Conservation (phyloP, 495 filamentous ascomycete species). For the Apiosordaria backusii region DNA sequence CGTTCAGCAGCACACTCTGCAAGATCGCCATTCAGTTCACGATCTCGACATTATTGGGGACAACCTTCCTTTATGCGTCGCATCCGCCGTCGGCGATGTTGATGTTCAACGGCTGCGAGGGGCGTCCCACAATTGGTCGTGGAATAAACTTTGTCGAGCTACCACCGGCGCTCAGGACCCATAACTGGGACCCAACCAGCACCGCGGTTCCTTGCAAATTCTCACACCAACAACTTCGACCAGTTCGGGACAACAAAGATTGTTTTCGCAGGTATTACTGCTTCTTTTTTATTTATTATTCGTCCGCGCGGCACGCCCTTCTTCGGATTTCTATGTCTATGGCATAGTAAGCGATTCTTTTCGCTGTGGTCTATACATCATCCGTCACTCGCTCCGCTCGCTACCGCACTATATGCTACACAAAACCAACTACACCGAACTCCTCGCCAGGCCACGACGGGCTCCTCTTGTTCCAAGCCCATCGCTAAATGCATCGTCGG, state of each 20-base stretch:
- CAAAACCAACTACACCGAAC: slow-evolving; percentile 28
- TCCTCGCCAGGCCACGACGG: slow-evolving; percentile 25
- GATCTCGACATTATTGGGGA: neutral
- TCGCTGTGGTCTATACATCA: slow-evolving; percentile 26
- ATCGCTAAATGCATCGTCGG: slow-evolving; percentile 35
- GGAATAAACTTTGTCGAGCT: neutral
- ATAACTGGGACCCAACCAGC: neutral
- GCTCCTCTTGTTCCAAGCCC: slow-evolving; percentile 19
- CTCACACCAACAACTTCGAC: neutral
- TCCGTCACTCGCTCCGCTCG: slow-evolving; percentile 9
- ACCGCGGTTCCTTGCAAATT: neutral
- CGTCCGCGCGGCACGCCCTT: neutral
- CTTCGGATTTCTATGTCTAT: neutral
- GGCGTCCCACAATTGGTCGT: neutral
- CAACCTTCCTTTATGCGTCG: neutral
- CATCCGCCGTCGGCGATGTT: neutral
- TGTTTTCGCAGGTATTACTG: neutral
- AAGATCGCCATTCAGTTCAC: neutral
- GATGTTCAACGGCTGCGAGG: neutral
- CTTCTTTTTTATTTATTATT: neutral
- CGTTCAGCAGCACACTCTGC: neutral
- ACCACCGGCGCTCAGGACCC: neutral
- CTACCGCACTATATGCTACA: slow-evolving; percentile 27
- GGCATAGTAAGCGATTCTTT: slow-evolving; percentile 2
- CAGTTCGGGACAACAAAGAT: neutral